phyloP scores from a whole-genome alignment of 768 basidiomycete genomes.

The Leccinellum rugosiceps region DNA sequence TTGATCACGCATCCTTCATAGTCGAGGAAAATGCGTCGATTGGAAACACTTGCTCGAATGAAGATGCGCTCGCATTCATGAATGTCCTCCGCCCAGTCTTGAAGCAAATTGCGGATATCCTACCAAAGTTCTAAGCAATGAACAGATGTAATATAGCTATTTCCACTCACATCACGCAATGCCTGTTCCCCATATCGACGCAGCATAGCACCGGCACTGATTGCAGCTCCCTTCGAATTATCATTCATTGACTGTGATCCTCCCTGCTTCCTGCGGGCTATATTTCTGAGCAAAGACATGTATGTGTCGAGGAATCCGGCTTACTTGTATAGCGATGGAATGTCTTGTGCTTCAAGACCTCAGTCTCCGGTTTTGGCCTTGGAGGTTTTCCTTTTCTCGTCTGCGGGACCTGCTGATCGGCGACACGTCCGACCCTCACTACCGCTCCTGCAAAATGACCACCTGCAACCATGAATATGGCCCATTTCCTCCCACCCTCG shows the following conservation, averaged over 20 bases:
- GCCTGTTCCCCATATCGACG: constrained; percentile 95
- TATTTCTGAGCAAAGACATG: constrained; percentile 6
- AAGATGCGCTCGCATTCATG: constrained; percentile 85
- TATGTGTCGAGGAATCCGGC: constrained; percentile 28
- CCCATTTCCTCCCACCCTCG: constrained; percentile 73
- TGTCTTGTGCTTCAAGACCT: constrained; percentile 87
- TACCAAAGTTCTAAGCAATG: constrained; percentile 26
- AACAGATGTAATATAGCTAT: background rate
- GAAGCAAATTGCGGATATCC: constrained; percentile 85
- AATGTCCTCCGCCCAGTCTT: constrained; percentile 87
- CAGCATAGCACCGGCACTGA: constrained; percentile 90
- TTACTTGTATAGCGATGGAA: constrained; percentile 98
- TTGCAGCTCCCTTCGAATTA: constrained; percentile 87
- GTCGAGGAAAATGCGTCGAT: constrained; percentile 85
- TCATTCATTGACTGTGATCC: constrained; percentile 92
- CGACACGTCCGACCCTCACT: constrained; percentile 60
- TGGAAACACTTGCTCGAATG: constrained; percentile 85
- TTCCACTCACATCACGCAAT: constrained; percentile 70
- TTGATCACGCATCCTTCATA: constrained; percentile 76
- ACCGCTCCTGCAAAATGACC: constrained; percentile 98
- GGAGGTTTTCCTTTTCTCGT: constrained; percentile 54
- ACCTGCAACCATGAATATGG: constrained; percentile 94
- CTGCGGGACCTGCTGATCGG: constrained; percentile 42
- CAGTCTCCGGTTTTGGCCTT: constrained; percentile 71
- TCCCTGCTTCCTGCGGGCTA: constrained; percentile 96